phyloP scores from a whole-genome alignment of 2,329 filamentous ascomycete genomes.

The Colletotrichum sansevieriae region DNA sequence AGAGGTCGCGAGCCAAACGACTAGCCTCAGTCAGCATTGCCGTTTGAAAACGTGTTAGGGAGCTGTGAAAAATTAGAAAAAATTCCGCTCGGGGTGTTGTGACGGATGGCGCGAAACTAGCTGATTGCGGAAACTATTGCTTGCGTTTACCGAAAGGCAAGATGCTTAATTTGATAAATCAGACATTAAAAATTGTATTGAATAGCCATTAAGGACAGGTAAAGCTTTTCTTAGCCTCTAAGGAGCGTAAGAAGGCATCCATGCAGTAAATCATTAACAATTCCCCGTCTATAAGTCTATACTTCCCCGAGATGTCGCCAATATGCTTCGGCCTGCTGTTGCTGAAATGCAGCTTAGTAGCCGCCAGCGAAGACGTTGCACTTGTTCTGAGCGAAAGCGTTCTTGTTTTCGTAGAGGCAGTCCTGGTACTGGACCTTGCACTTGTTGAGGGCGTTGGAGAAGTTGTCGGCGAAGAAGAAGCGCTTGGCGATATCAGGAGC shows the following conservation, averaged over 20 bases:
- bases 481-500: conserved; percentile 41
- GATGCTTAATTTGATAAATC: neutral
- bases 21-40: too few species aligned
- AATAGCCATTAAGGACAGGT: conserved; percentile 34
- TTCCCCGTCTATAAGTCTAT: conserved; percentile 14
- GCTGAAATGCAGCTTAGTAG: conserved; percentile 35
- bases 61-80: too few species aligned
- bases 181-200: neutral
- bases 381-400: conserved; percentile 53
- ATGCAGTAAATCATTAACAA: conserved; percentile 6
- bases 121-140: too few species aligned
- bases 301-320: conserved; percentile 4
- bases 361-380: conserved; percentile 54
- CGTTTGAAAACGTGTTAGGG: too few species aligned
- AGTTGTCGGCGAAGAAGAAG: conserved; percentile 46
- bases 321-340: neutral
- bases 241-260: conserved; percentile 24
- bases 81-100: too few species aligned
- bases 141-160: too few species aligned
- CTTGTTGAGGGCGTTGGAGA: conserved; percentile 52
- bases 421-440: conserved; percentile 64
- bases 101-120: too few species aligned
- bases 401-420: conserved; percentile 59
- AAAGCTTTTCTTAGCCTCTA: neutral
- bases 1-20: too few species aligned